Evolutionary conservation across 768 basidiomycete genomes (phyloP).

Genomic region (Daedaleopsis sinensis): DNA sequence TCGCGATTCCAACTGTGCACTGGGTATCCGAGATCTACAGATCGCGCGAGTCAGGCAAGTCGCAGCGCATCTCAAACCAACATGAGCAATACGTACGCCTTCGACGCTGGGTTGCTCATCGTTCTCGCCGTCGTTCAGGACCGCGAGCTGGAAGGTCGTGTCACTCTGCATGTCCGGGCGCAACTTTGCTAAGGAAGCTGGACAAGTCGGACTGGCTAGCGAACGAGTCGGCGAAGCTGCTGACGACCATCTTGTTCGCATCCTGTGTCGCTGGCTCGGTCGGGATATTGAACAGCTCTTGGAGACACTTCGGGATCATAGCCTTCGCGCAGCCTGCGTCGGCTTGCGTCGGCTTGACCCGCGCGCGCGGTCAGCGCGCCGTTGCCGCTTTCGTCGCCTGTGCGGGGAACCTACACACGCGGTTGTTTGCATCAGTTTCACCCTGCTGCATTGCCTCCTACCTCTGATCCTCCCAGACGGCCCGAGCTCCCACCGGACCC

Average conservation of each 20-base stretch:
- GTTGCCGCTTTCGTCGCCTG: constrained; percentile 3
- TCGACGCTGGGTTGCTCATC: constrained; percentile 13
- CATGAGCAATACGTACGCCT: constrained; percentile 9
- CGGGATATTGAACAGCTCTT: constrained; percentile 37
- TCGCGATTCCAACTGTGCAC: constrained; percentile 22
- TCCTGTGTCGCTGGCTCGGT: constrained; percentile 9
- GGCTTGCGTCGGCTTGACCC: constrained; percentile 10
- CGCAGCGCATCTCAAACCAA: background rate
- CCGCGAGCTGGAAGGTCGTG: constrained; percentile 6
- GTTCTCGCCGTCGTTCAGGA: constrained; percentile 16
- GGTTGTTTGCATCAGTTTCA: background rate
- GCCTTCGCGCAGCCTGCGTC: constrained; percentile 23
- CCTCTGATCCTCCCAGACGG: background rate
- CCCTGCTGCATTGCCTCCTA: background rate
- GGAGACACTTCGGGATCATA: constrained; percentile 33
- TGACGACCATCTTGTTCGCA: constrained; percentile 12
- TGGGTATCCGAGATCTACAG: constrained; percentile 20
- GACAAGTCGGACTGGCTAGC: constrained; percentile 14
- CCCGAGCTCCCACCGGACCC: background rate
- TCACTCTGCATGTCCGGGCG: constrained; percentile 17
- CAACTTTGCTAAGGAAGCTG: constrained; percentile 17
- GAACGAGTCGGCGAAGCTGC: constrained; percentile 11
- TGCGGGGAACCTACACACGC: constrained; percentile 36
- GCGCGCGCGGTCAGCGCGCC: constrained; percentile 6
- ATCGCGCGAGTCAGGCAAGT: background rate